Evolutionary conservation across 331 rosid genomes (phyloP).

Genomic region (Malus hybrid): DNA sequence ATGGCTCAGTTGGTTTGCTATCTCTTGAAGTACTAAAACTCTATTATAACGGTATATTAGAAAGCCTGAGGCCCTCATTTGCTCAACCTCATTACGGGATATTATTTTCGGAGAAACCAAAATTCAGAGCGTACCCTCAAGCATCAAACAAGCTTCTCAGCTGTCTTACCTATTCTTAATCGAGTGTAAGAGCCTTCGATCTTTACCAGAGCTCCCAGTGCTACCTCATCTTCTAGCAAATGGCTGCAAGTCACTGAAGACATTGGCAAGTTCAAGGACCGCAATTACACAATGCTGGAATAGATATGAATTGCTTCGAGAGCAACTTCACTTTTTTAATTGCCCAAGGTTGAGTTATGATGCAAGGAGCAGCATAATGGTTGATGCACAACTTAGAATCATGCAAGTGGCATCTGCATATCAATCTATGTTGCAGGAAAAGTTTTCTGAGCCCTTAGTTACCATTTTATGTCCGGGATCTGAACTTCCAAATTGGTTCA

Average conservation of each 20-base stretch:
- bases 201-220: constrained; percentile 7
- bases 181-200: constrained; percentile 20
- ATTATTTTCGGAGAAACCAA: constrained; percentile 19
- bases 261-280: not conserved
- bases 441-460: not conserved
- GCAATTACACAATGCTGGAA: not conserved
- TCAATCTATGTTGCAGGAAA: too few relatives aligned
- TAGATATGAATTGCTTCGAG: not conserved
- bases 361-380: not conserved
- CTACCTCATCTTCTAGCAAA: constrained; percentile 11
- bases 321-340: not conserved
- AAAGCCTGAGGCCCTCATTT: constrained; percentile 20
- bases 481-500: not conserved
- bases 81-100: constrained; percentile 12
- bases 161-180: constrained; percentile 20
- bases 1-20: not conserved
- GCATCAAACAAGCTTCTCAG: constrained; percentile 20
- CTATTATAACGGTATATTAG: not conserved
- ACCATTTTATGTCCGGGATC: not conserved
- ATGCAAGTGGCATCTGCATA: not conserved
- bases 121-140: constrained; percentile 15
- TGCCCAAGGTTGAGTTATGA: not conserved
- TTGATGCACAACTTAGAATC: not conserved
- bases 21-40: constrained; percentile 11
- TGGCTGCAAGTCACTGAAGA: constrained; percentile 26